phyloP scores from a whole-genome alignment of 2,329 filamentous ascomycete genomes.

The Polytolypa hystricis region DNA sequence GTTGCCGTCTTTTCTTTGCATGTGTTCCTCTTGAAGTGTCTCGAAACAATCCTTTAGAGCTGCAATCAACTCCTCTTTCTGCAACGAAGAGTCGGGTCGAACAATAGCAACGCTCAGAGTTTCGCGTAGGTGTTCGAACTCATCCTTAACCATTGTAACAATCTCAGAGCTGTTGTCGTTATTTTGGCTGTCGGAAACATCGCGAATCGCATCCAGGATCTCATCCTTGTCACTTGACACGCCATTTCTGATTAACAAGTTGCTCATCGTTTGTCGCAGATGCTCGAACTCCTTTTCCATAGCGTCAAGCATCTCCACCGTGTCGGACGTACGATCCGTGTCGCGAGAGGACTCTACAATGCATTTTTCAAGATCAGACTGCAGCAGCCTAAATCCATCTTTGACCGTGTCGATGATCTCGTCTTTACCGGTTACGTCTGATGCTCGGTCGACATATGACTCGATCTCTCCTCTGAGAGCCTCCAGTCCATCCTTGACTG shows the following conservation, averaged over 20 bases:
- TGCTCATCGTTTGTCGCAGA: constrained; percentile 65
- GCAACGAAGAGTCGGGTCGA: constrained; percentile 32
- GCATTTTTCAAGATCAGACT: constrained; percentile 45
- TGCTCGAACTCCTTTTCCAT: constrained; percentile 75
- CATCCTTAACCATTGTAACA: constrained; percentile 42
- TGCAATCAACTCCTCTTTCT: constrained; percentile 56
- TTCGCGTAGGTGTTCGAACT: constrained; percentile 52
- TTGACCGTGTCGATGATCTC: constrained; percentile 59
- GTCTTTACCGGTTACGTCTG: constrained; percentile 59
- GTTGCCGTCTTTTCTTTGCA: constrained; percentile 41
- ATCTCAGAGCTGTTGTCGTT: constrained; percentile 35
- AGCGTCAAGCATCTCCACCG: constrained; percentile 59
- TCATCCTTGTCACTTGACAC: constrained; percentile 48
- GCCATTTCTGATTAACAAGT: constrained; percentile 51
- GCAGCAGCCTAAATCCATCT: constrained; percentile 44
- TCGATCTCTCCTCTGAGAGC: constrained; percentile 71
- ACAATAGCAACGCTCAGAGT: constrained; percentile 44
- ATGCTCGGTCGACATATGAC: constrained; percentile 61
- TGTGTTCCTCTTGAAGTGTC: constrained; percentile 39
- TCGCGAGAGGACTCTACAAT: constrained; percentile 33
- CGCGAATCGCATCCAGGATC: constrained; percentile 49
- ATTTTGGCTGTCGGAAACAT: constrained; percentile 31
- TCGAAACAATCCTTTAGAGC: constrained; percentile 34
- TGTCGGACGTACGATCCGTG: constrained; percentile 39
- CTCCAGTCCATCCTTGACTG: constrained; percentile 78